Percentiles rank a stretch among this genome's conserved stretches.
phyloP scores from a whole-genome alignment of 2,329 filamentous ascomycete species.

The Diplodia sapinea region DNA sequence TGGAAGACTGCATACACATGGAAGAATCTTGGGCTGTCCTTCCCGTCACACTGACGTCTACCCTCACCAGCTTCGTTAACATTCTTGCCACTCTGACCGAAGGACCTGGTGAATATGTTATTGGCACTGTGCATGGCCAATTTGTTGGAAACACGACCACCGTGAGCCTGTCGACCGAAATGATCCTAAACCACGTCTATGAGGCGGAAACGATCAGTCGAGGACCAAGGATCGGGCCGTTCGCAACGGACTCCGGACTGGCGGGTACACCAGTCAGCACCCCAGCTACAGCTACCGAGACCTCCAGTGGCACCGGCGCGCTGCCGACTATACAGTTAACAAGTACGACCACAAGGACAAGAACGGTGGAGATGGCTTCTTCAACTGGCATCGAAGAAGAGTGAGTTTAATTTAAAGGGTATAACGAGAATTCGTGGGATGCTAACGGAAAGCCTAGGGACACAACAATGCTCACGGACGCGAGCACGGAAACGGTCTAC shows the following conservation, averaged over 20 bases:
- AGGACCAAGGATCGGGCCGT: neutral
- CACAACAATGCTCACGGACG: neutral
- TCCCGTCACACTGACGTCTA: conserved; percentile 47
- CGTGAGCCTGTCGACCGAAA: conserved; percentile 48
- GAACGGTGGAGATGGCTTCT: conserved; percentile 13
- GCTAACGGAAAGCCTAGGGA: neutral
- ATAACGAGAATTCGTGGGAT: neutral
- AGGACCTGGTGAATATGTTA: conserved; percentile 42
- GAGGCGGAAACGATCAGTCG: conserved; percentile 44
- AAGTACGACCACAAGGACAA: conserved; percentile 24
- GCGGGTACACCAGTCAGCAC: neutral
- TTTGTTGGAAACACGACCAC: conserved; percentile 49
- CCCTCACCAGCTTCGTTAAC: conserved; percentile 46
- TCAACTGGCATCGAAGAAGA: neutral
- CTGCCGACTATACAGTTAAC: conserved; percentile 13
- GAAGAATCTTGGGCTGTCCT: conserved; percentile 52
- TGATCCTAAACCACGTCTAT: conserved; percentile 46
- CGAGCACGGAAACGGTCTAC: conserved; percentile 10
- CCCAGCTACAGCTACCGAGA: neutral
- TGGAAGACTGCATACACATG: conserved; percentile 48
- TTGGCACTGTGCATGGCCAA: conserved; percentile 49
- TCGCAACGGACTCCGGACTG: neutral
- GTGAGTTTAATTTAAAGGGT: neutral
- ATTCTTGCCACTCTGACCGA: conserved; percentile 47
- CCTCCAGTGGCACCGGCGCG: neutral